Conservation (phyloP, 106 monocot species). For the Iris macrosiphon region DNA sequence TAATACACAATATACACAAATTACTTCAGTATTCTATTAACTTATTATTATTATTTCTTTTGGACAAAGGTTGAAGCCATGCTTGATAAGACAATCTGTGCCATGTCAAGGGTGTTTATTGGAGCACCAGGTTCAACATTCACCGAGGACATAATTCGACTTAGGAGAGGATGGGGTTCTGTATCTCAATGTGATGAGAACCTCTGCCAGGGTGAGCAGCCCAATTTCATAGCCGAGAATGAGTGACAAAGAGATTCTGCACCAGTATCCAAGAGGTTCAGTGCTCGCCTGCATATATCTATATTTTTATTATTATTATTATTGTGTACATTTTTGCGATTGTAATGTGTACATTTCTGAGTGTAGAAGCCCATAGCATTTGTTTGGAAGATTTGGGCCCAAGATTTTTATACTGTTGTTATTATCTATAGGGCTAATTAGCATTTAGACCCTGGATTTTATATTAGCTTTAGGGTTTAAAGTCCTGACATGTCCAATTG, state of each 20-base stretch:
- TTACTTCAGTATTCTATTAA: neutral
- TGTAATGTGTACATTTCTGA: too few relatives aligned
- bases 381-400: too few relatives aligned
- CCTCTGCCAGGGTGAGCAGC: constrained; percentile 47
- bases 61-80: constrained; percentile 81
- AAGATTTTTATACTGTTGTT: too few relatives aligned
- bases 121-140: constrained; percentile 62
- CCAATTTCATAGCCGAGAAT: constrained; percentile 43
- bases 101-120: constrained; percentile 50
- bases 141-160: constrained; percentile 50
- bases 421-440: too few relatives aligned
- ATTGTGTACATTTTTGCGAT: too few relatives aligned
- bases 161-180: constrained; percentile 48
- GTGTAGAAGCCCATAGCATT: too few relatives aligned
- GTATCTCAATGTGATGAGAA: constrained; percentile 48
- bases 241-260: constrained; percentile 26
- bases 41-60: constrained; percentile 1
- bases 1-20: neutral
- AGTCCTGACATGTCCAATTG: too few relatives aligned
- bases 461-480: too few relatives aligned
- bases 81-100: constrained; percentile 81
- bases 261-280: too few relatives aligned
- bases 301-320: too few relatives aligned
- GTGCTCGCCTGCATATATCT: too few relatives aligned
- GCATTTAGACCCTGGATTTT: too few relatives aligned